These are phyloP conservation scores for Suillus americanus DNA, from an alignment of 768 basidiomycete species.

Conservation along the genomic window DNA sequence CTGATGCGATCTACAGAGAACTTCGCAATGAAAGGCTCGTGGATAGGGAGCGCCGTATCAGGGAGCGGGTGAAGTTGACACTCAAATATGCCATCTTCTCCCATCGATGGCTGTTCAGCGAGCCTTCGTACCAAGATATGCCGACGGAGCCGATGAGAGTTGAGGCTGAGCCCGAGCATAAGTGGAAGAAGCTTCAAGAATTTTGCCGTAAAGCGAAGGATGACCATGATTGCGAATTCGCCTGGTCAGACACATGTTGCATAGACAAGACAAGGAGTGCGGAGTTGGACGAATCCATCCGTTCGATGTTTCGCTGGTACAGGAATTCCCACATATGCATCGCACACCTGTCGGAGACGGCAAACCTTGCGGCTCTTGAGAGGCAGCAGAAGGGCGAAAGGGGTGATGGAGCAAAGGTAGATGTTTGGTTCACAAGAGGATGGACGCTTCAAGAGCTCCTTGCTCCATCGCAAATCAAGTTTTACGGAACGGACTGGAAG, in stretches of 20 bases:
- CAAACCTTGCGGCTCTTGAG: conserved; percentile 2
- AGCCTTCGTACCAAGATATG: conserved; percentile 5
- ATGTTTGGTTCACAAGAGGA: conserved; percentile 19
- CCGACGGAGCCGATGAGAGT: background rate
- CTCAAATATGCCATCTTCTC: conserved; percentile 12
- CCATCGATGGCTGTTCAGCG: conserved; percentile 7
- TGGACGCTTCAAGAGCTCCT: conserved; percentile 17
- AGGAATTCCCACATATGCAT: conserved; percentile 15
- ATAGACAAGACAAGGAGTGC: conserved; percentile 20
- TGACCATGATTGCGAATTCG: conserved; percentile 7
- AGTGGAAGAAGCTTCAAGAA: conserved; percentile 7
- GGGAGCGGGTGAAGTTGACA: background rate
- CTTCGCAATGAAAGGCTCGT: no score
- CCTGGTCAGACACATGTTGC: conserved; percentile 19
- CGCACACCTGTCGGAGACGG: conserved; percentile 13
- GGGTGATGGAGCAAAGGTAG: background rate
- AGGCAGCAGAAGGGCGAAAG: background rate
- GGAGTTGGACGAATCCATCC: conserved; percentile 21
- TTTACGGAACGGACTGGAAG: conserved; percentile 16
- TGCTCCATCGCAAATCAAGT: conserved; percentile 17
- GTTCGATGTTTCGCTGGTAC: conserved; percentile 23
- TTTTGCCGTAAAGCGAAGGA: conserved; percentile 8
- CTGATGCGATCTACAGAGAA: background rate
- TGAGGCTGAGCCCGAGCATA: background rate
- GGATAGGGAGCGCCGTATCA: conserved; percentile 3